A percentile compares a stretch with the other conserved stretches of the same genome.
These are phyloP conservation scores for Diaporthe eres DNA, from an alignment of 2,329 filamentous ascomycete genomes.

Conservation along the genomic window DNA sequence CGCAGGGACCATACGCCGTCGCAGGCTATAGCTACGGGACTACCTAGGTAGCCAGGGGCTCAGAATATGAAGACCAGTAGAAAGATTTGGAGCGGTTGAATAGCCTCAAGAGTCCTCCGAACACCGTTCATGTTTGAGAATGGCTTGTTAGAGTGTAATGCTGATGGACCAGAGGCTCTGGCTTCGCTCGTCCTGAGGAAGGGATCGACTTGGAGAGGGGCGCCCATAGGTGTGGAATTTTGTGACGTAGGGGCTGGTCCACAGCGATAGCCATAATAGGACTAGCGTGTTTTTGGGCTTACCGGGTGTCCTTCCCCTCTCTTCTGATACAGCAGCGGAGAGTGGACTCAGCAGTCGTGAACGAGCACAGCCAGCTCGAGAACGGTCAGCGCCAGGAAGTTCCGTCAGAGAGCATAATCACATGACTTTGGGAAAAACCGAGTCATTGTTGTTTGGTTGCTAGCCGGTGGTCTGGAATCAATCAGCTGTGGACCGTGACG, in stretches of 20 bases:
- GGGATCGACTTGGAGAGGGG: background rate
- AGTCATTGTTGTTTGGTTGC: background rate
- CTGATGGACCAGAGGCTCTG: background rate
- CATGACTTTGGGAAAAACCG: background rate
- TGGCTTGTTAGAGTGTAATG: background rate
- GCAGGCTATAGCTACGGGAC: no score
- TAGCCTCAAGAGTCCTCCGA: background rate
- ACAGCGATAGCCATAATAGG: background rate
- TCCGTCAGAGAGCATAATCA: background rate
- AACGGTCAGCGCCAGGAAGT: background rate
- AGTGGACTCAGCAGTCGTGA: background rate
- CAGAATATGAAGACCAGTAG: background rate
- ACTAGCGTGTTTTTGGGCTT: background rate
- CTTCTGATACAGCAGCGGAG: background rate
- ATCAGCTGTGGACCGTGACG: constrained; percentile 12
- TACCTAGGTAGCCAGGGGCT: background rate
- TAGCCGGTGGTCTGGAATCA: constrained; percentile 3
- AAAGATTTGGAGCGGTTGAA: background rate
- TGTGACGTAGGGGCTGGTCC: constrained; percentile 22
- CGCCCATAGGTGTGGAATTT: background rate
- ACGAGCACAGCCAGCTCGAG: background rate
- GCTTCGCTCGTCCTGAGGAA: background rate
- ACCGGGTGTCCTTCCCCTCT: background rate
- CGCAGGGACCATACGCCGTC: no score
- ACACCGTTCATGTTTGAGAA: background rate